Evolutionary conservation across 2,329 filamentous ascomycete genomes (phyloP).

Genomic region (Pestalotiopsis sp.): DNA sequence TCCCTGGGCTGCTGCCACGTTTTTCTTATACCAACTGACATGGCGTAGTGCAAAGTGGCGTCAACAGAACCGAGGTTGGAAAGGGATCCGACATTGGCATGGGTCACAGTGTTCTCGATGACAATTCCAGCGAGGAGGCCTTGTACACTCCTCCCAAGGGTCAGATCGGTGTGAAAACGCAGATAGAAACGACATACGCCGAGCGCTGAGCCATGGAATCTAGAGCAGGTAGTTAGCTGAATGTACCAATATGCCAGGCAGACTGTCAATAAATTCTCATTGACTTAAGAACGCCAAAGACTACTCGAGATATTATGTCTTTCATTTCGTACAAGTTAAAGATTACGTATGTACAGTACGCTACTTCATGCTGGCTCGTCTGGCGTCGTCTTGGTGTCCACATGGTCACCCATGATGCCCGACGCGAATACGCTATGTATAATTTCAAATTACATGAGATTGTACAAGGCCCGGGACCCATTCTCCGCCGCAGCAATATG

Average conservation of each 20-base stretch:
- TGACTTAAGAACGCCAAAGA: neutral
- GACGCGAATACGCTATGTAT: no score
- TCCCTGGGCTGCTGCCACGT: no score
- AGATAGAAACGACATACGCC: conserved; percentile 17
- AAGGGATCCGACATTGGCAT: neutral
- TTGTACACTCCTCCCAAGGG: conserved; percentile 10
- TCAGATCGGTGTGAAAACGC: conserved; percentile 15
- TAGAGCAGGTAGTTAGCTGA: neutral
- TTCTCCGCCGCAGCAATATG: conserved; percentile 75
- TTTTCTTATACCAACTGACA: no score
- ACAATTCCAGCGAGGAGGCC: conserved; percentile 17
- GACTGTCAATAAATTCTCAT: neutral
- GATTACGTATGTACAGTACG: neutral
- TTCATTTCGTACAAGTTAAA: neutral
- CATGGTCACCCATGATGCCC: no score
- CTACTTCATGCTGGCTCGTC: neutral
- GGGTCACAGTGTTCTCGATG: conserved; percentile 4
- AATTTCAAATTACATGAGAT: conserved; percentile 57
- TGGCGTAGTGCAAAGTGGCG: neutral
- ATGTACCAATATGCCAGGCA: neutral
- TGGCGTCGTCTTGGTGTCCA: no score
- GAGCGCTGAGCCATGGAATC: neutral
- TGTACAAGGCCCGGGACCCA: conserved; percentile 66
- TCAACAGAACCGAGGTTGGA: conserved; percentile 6
- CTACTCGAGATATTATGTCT: neutral